These are phyloP conservation scores for Suillus lakei DNA, from an alignment of 768 basidiomycete species.

Conservation along the genomic window DNA sequence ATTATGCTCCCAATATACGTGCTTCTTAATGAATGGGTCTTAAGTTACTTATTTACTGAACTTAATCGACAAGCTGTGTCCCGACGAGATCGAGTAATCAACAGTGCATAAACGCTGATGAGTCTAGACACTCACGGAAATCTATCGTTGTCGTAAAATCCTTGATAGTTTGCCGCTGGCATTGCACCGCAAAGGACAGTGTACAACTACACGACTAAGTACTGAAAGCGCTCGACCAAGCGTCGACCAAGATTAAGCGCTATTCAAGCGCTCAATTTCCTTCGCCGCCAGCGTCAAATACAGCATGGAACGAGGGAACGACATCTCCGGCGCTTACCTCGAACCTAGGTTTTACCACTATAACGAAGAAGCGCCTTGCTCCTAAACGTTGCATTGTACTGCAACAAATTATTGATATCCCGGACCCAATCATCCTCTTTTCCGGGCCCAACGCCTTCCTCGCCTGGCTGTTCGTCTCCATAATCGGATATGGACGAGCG, in stretches of 20 bases:
- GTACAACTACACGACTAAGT: conserved; percentile 1
- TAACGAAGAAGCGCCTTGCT: conserved; percentile 85
- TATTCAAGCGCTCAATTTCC: background rate
- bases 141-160: background rate
- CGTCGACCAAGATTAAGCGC: background rate
- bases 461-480: conserved; percentile 44
- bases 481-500: conserved; percentile 74
- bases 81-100: background rate
- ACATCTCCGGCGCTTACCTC: background rate
- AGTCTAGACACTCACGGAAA: background rate
- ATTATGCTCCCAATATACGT: background rate
- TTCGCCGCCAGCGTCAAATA: background rate
- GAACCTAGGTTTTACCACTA: conserved; percentile 46
- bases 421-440: conserved; percentile 96
- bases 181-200: conserved; percentile 13
- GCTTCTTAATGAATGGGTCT: background rate
- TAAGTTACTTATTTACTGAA: background rate
- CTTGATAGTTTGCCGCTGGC: conserved; percentile 1
- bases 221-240: background rate
- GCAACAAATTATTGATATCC: conserved; percentile 92
- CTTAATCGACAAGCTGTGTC: background rate
- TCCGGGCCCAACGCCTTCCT: conserved; percentile 74
- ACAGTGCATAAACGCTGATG: background rate
- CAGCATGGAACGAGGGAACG: background rate
- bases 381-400: conserved; percentile 94